Percentiles rank a stretch among this genome's conserved stretches.
Conservation (phyloP, 1,284 basidiomycete genomes). For the Papiliotrema terrestris region DNA sequence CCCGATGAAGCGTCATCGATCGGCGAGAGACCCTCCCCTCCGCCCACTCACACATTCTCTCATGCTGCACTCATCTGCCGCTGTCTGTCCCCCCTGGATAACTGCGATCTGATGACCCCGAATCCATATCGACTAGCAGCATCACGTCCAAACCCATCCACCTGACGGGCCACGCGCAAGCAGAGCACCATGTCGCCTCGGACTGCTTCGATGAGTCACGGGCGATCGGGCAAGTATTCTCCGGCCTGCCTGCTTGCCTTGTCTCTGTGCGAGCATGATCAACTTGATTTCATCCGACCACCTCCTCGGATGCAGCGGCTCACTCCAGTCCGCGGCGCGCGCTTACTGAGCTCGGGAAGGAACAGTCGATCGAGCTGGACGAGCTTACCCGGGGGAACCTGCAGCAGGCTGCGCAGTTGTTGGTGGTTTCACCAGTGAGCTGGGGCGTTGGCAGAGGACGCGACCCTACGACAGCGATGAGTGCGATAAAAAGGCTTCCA, state of each 20-base stretch:
- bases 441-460: not conserved
- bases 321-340: conserved; percentile 38
- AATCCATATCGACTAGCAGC: no score
- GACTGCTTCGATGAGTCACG: conserved; percentile 38
- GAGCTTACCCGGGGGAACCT: conserved; percentile 33
- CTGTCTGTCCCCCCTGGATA: no score
- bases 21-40: no score
- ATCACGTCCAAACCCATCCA: conserved; percentile 43
- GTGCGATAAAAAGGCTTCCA: no score
- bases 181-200: conserved; percentile 44
- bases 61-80: no score
- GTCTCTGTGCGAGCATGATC: not conserved
- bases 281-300: no score
- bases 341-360: conserved; percentile 40
- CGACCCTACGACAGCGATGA: no score
- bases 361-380: conserved; percentile 37
- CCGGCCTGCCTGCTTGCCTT: not conserved
- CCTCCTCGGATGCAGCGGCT: conserved; percentile 4
- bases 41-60: no score
- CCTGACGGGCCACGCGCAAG: conserved; percentile 47
- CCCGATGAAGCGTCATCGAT: no score
- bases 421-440: conserved; percentile 43
- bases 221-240: not conserved
- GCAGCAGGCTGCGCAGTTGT: conserved; percentile 41
- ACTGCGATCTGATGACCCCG: no score